phyloP scores from a whole-genome alignment of 768 basidiomycete species.

The Auriscalpium microsporum region DNA sequence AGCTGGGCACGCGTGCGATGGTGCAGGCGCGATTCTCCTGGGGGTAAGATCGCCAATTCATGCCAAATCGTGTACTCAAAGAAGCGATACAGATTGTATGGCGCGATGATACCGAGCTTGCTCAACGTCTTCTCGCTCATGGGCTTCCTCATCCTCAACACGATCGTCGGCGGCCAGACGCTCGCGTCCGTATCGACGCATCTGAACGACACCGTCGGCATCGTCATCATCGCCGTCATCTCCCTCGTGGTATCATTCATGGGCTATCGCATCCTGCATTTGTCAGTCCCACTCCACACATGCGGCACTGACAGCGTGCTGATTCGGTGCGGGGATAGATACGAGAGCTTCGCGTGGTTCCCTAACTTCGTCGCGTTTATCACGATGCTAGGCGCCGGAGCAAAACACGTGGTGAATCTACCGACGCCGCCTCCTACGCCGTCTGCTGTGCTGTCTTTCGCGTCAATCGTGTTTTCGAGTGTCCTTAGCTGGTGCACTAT shows the following conservation, averaged over 20 bases:
- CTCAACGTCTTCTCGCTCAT: conserved; percentile 38
- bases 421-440: conserved; percentile 24
- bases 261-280: conserved; percentile 27
- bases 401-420: conserved; percentile 23
- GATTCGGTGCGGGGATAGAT: conserved; percentile 13
- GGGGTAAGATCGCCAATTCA: conserved; percentile 26
- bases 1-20: conserved; percentile 51
- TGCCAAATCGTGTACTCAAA: background rate
- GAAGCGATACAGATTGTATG: conserved; percentile 27
- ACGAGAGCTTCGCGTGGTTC: conserved; percentile 32
- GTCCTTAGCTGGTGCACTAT: conserved; percentile 36
- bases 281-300: conserved; percentile 11
- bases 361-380: conserved; percentile 31
- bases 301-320: too few species aligned
- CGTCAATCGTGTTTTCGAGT: conserved; percentile 35
- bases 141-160: conserved; percentile 42
- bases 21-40: conserved; percentile 45
- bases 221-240: conserved; percentile 34
- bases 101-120: conserved; percentile 27
- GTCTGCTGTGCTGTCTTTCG: conserved; percentile 32
- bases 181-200: conserved; percentile 31
- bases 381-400: conserved; percentile 30
- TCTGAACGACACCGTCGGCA: conserved; percentile 28
- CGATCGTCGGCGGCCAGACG: conserved; percentile 42
- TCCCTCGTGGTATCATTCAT: conserved; percentile 31